phyloP scores from a whole-genome alignment of 164 flowering plant genomes.

The Dillenia turbinata region DNA sequence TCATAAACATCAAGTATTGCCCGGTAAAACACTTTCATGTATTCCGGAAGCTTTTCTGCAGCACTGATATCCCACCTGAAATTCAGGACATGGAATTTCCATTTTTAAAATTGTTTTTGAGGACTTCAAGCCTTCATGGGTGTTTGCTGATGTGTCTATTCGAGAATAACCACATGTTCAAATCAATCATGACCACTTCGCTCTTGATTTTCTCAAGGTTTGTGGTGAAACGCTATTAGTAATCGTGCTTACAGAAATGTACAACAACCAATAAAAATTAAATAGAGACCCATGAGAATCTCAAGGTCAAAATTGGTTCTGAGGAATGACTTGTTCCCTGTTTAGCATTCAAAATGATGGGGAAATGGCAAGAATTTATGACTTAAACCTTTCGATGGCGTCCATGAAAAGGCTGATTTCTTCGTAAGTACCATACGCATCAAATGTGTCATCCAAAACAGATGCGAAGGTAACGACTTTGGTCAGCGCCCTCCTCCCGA shows the following conservation, averaged over 20 bases:
- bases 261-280: too few relatives aligned
- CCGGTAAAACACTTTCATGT: constrained; percentile 21
- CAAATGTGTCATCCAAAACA: constrained; percentile 26
- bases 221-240: too few relatives aligned
- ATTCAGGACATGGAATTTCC: not conserved
- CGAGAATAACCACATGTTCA: too few relatives aligned
- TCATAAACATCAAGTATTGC: constrained; percentile 18
- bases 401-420: constrained; percentile 11
- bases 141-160: too few relatives aligned
- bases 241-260: too few relatives aligned
- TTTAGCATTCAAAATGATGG: too few relatives aligned
- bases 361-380: not conserved
- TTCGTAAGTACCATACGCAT: constrained; percentile 18
- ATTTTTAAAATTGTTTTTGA: too few relatives aligned
- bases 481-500: constrained; percentile 5
- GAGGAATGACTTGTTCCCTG: too few relatives aligned
- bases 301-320: not conserved
- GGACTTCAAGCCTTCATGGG: too few relatives aligned
- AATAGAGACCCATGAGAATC: not conserved
- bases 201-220: too few relatives aligned
- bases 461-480: constrained; percentile 4
- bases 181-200: too few relatives aligned
- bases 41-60: constrained; percentile 20
- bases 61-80: constrained; percentile 23
- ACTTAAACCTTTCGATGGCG: constrained; percentile 14